Base-by-base conservation (phyloP, 139 green algal species). In the Chlamydomonas sp. region DNA sequence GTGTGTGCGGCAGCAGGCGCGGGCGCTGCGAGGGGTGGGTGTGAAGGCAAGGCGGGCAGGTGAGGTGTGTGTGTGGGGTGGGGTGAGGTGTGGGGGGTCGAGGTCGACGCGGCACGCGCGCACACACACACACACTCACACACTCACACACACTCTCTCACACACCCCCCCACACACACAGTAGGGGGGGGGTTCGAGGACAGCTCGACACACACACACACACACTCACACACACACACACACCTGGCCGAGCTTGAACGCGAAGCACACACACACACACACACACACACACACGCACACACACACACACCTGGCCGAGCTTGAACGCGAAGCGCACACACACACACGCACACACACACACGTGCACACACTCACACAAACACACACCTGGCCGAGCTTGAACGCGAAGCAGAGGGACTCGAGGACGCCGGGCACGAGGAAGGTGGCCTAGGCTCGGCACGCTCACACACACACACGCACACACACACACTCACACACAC, bases 1-100 rank as follows among this genome's bases (percentile, higher is more conserved):
- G 71, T 0, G 83, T 77, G 20, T 83, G 69, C 1, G 71, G 75
- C 58, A 87, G 76, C 72, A 89, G 54, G 47, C 72, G 71, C 5
- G 67, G 33, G 3, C 84, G 76, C 64, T 82, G n/a, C n/a, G n/a
- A n/a, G n/a, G n/a, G 72, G 10, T 79, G 20, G 16, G 20, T 20
- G 43, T 54, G 20, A 13, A 54, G 43, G 43, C 43, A 54, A 20
- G 43, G 43, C 20, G 43, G 43, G 43, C 16, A 20, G n/a, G n/a
- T n/a, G n/a, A n/a, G n/a, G n/a, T n/a, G n/a, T n/a, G n/a, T n/a
- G n/a, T n/a, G n/a, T n/a, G 13, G 43, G 43, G 43, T 54, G 43
- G 43, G 43, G 43, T 54, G 43, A 26, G 43, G 43, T 54, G 43
- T 54, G 43, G 43, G 13, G 43, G 43, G 43, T 54, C 20, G 43